A percentile compares a stretch with the other conserved stretches of the same genome.
phyloP scores from a whole-genome alignment of 305 asterid genomes.

The Nicotiana rustica region DNA sequence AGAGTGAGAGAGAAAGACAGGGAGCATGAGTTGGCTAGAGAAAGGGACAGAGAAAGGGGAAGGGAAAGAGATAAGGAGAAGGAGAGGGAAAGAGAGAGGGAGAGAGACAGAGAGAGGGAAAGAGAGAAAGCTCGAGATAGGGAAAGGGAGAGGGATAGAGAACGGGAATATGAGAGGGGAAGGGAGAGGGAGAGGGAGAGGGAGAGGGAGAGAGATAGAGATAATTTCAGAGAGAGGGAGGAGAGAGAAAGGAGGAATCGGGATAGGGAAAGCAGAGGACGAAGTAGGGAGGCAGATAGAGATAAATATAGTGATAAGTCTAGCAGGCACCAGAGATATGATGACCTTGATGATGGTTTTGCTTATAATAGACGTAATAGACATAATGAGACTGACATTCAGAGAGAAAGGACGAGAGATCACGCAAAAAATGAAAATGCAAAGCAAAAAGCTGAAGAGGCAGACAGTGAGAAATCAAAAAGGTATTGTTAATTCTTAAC shows the following conservation, averaged over 20 bases:
- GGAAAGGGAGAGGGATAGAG: slow-evolving; percentile 49
- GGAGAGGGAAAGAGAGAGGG: slow-evolving; percentile 49
- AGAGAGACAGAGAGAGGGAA: slow-evolving; percentile 40
- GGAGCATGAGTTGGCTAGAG: slow-evolving; percentile 42
- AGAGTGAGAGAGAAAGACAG: slow-evolving; percentile 42
- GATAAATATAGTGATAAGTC: slow-evolving; percentile 57
- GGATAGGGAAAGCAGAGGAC: slow-evolving; percentile 55
- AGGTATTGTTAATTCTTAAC: slow-evolving; percentile 55
- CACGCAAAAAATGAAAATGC: slow-evolving; percentile 43
- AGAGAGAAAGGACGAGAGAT: slow-evolving; percentile 51
- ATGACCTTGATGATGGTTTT: slow-evolving; percentile 53
- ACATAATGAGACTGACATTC: slow-evolving; percentile 55
- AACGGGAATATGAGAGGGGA: slow-evolving; percentile 46
- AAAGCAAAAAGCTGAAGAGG: slow-evolving; percentile 46
- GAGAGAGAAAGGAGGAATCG: slow-evolving; percentile 56
- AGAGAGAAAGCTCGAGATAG: slow-evolving; percentile 45
- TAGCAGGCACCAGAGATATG: slow-evolving; percentile 55
- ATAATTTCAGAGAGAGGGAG: slow-evolving; percentile 45
- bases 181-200: slow-evolving; percentile 40
- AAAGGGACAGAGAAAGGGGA: slow-evolving; percentile 49
- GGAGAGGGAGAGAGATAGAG: slow-evolving; percentile 39
- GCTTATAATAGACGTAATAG: slow-evolving; percentile 62
- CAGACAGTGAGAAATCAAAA: slow-evolving; percentile 44
- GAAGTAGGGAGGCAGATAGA: slow-evolving; percentile 59
- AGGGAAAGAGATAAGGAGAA: slow-evolving; percentile 53